A percentile compares a stretch with the other conserved stretches of the same genome.
Conservation (phyloP, 2,329 filamentous ascomycete genomes). For the Epicoccum nigrum region DNA sequence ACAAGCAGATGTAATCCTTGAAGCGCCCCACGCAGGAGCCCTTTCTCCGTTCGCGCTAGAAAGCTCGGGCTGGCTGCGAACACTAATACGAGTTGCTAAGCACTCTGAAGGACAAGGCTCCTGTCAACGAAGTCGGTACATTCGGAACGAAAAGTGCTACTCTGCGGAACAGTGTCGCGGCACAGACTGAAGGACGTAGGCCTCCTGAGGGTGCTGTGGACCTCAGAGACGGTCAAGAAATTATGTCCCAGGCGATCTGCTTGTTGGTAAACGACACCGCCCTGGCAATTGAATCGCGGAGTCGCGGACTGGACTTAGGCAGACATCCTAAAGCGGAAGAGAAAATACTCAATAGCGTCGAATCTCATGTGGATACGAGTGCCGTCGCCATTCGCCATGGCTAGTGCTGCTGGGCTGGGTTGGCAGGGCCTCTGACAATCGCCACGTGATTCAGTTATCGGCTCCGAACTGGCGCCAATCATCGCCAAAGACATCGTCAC, state of each 20-base stretch:
- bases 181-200: background rate
- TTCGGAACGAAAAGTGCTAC: slow-evolving; percentile 8
- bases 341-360: slow-evolving; percentile 11
- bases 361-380: background rate
- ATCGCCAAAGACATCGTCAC: slow-evolving; percentile 8
- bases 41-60: slow-evolving; percentile 24
- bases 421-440: slow-evolving; percentile 6
- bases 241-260: background rate
- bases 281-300: slow-evolving; percentile 2
- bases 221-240: background rate
- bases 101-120: slow-evolving; percentile 16
- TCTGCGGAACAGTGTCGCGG: background rate
- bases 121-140: slow-evolving; percentile 21
- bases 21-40: slow-evolving; percentile 14
- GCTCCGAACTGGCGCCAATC: slow-evolving; percentile 8
- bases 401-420: background rate
- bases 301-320: slow-evolving; percentile 3
- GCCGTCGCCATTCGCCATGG: slow-evolving; percentile 8
- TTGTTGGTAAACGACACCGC: background rate
- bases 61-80: slow-evolving; percentile 8
- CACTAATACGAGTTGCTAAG: slow-evolving; percentile 16
- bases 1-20: slow-evolving; percentile 19
- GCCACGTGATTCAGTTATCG: slow-evolving; percentile 14
- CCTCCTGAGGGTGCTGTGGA: background rate
- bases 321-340: slow-evolving; percentile 5